Conservation (phyloP, 2,329 filamentous ascomycete species). For the Diaporthe destruens region DNA sequence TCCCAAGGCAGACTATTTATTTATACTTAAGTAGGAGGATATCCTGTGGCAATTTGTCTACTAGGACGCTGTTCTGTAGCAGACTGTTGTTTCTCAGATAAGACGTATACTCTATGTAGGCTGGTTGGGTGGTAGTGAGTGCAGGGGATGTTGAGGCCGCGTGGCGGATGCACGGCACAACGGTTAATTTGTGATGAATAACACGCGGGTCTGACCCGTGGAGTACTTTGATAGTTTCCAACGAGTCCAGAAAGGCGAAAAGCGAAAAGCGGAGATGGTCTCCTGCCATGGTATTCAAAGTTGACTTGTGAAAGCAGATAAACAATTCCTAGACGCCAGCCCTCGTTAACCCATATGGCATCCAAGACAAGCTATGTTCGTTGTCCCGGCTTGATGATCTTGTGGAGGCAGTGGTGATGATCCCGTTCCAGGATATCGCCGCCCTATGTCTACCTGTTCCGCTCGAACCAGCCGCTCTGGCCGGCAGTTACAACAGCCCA, state of each 20-base stretch:
- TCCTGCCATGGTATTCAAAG: conserved; percentile 6
- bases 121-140: no score
- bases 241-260: not conserved
- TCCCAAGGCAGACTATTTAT: no score
- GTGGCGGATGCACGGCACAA: not conserved
- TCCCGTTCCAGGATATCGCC: not conserved
- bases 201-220: not conserved
- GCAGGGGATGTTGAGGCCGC: no score
- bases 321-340: conserved; percentile 20
- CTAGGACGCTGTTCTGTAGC: no score
- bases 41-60: no score
- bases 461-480: conserved; percentile 90
- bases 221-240: not conserved
- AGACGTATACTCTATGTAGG: no score
- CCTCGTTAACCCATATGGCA: not conserved
- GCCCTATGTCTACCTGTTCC: conserved; percentile 73
- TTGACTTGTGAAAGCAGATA: not conserved
- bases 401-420: not conserved
- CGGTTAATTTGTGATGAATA: not conserved
- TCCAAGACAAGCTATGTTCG: not conserved
- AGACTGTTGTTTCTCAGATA: no score
- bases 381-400: not conserved
- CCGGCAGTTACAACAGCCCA: conserved; percentile 93
- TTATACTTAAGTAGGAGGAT: no score
- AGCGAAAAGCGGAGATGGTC: conserved; percentile 10